Base-by-base conservation (phyloP, 805 yeast genomes). In the Komagataella pseudopastoris region DNA sequence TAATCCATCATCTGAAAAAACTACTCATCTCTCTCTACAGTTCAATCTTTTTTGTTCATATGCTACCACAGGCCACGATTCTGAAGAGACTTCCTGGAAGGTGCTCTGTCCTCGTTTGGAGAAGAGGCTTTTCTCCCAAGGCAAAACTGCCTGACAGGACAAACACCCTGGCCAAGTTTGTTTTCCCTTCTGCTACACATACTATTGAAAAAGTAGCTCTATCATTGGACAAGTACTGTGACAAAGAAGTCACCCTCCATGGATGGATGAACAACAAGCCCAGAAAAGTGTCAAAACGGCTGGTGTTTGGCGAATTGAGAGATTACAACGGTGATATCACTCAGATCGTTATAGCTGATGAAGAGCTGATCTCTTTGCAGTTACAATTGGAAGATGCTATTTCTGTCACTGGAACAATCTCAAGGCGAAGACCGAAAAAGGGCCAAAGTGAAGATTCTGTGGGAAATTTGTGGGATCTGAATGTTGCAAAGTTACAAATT, bases 181-280 rank as follows among this genome's bases (percentile, higher is more conserved):
- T 10, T 4, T 50, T 47, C 30, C 46, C 52, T 12, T 14, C 39
- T 7, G 22, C 24, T 24, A 51, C 47, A 10, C 52, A 51, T 23
- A 44, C 50, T 23, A 44, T 48, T 17, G n/a, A n/a, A 3, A 14
- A 23, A 7, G 48, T 51, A 7, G 16, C 44, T 3, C 45, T 18
- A n/a, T 17, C 39, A n/a, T 16, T 36, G 22, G 44, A 50, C 12
- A 30, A 17, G 39, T 17, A 30, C 46, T 12, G 16, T 7, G 16
- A 20, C n/a, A 16, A 56, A 8, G 57, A 63, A 12, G 75, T 84
- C 2, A 71, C 75, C 0, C 56, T 91, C 6, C 79, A 87, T 55
- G 98, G 99, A 0, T 93, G 96, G 88, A 75, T 91, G 16, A 80
- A 88, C 59, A 71, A 76, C 20, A 81, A 83, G 56, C 93, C 96